Evolutionary conservation across 768 basidiomycete species (phyloP).

Genomic region (Solioccasus polychromus): DNA sequence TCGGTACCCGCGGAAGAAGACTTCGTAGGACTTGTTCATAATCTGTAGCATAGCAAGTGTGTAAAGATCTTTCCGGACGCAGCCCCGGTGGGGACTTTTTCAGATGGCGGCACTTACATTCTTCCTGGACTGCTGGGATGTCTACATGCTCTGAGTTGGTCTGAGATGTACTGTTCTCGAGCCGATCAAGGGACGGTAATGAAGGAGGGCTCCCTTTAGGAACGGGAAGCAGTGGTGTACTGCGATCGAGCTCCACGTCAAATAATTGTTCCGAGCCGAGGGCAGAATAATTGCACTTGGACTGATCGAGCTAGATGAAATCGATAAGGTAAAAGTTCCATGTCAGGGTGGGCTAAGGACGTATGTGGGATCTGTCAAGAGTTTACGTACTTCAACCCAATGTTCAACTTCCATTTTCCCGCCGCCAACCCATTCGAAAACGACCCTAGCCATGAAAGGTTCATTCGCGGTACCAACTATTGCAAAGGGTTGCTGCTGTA

Average conservation of each 20-base stretch:
- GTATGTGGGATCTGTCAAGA: neutral
- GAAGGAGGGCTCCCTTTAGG: conserved; percentile 18
- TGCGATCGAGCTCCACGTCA: conserved; percentile 47
- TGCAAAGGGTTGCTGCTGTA: conserved; percentile 39
- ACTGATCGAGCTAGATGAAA: conserved; percentile 41
- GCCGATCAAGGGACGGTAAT: conserved; percentile 29
- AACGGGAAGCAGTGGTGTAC: conserved; percentile 37
- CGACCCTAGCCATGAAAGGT: conserved; percentile 44
- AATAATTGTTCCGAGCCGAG: conserved; percentile 50
- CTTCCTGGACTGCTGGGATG: conserved; percentile 8
- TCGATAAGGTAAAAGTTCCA: neutral
- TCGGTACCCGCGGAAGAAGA: conserved; percentile 41
- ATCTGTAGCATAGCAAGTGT: conserved; percentile 20
- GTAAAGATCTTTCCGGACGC: neutral
- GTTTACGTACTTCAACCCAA: conserved; percentile 46
- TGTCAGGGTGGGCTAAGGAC: neutral
- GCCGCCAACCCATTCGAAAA: conserved; percentile 39
- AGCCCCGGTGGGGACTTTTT: too few relatives aligned
- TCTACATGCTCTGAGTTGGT: conserved; percentile 1
- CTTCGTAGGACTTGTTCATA: conserved; percentile 32
- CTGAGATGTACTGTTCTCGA: conserved; percentile 1
- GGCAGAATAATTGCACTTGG: conserved; percentile 33
- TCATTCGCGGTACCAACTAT: conserved; percentile 40
- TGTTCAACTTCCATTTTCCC: conserved; percentile 48
- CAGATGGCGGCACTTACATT: conserved; percentile 14